A percentile compares a stretch with the other conserved stretches of the same genome.
Conservation (phyloP, 371 early-diverging fungal genomes). For the Chytridiales sp. region DNA sequence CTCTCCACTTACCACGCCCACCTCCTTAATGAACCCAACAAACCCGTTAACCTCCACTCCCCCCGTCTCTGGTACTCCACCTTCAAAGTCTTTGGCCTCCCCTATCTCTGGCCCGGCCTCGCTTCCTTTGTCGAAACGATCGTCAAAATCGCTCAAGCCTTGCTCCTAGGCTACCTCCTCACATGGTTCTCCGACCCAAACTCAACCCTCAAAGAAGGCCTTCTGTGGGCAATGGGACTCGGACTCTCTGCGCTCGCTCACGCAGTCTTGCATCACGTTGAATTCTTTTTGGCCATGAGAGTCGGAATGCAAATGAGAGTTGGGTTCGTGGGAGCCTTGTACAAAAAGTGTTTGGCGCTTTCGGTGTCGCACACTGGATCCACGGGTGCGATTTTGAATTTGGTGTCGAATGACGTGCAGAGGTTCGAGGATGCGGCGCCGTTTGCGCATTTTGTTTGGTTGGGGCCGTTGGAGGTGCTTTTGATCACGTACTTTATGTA, state of each 20-base stretch:
- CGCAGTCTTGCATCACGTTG: slow-evolving; percentile 39
- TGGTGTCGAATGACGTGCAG: slow-evolving; percentile 52
- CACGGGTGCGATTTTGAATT: slow-evolving; percentile 45
- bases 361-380: slow-evolving; percentile 39
- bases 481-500: slow-evolving; percentile 40
- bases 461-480: slow-evolving; percentile 46
- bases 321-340: slow-evolving; percentile 43
- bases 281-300: slow-evolving; percentile 42
- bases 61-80: slow-evolving; percentile 15
- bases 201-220: slow-evolving; percentile 13
- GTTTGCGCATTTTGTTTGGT: slow-evolving; percentile 36
- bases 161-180: slow-evolving; percentile 37
- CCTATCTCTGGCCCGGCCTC: slow-evolving; percentile 12
- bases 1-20: too few relatives aligned
- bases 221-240: slow-evolving; percentile 25
- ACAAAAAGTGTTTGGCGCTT: slow-evolving; percentile 43
- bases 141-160: slow-evolving; percentile 36
- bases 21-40: slow-evolving; percentile 7
- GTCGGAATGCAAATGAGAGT: slow-evolving; percentile 39
- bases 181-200: slow-evolving; percentile 38
- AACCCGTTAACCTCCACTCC: background rate
- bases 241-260: slow-evolving; percentile 22
- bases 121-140: slow-evolving; percentile 26
- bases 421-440: slow-evolving; percentile 46
- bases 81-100: slow-evolving; percentile 18